Evolutionary conservation across 2,329 filamentous ascomycete species (phyloP).

Genomic region (Thielaviopsis populi): DNA sequence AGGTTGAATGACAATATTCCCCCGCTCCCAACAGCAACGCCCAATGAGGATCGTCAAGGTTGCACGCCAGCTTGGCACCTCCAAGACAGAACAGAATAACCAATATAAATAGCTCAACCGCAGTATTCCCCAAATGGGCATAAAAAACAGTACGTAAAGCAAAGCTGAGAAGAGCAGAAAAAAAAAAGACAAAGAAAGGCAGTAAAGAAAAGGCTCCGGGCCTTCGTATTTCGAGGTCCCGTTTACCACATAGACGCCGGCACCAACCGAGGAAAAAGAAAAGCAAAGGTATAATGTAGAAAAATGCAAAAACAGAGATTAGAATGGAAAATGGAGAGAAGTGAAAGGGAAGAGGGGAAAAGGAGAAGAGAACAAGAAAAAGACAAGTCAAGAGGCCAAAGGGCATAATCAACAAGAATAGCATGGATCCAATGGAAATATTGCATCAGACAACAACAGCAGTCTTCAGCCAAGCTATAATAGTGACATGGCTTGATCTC

Average conservation of each 20-base stretch:
- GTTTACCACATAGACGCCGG: conserved; percentile 1
- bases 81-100: background rate
- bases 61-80: background rate
- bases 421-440: background rate
- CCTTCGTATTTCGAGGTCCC: background rate
- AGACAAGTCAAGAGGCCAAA: background rate
- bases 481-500: too few species aligned
- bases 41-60: background rate
- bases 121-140: background rate
- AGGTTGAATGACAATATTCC: background rate
- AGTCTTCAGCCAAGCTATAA: too few species aligned
- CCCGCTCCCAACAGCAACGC: too few species aligned
- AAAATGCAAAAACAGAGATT: conserved; percentile 11
- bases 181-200: background rate
- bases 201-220: background rate
- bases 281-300: conserved; percentile 4
- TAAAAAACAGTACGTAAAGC: background rate
- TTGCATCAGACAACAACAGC: background rate
- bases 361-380: background rate
- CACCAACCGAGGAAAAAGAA: conserved; percentile 2
- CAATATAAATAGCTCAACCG: background rate
- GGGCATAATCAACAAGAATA: background rate
- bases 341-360: background rate
- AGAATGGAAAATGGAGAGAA: conserved; percentile 13
- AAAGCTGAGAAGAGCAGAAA: conserved; percentile 14